Evolutionary conservation across 352 stramenopile species (phyloP).

Genomic region (Lagenidium giganteum): DNA sequence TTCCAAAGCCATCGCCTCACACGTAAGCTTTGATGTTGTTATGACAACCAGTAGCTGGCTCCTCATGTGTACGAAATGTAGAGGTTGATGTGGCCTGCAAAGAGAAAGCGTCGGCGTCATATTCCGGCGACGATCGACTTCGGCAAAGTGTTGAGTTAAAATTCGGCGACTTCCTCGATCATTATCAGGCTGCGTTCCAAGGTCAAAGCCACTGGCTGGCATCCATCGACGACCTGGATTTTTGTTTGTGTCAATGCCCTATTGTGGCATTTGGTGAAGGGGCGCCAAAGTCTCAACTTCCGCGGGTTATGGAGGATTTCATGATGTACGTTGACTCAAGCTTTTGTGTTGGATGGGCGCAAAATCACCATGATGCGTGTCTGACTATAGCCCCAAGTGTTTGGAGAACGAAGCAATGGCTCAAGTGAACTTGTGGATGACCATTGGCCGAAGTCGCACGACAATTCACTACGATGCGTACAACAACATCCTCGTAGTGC

Average conservation of each 20-base stretch:
- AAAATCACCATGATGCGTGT: background rate
- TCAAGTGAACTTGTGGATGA: constrained; percentile 87
- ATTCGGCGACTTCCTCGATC: constrained; percentile 79
- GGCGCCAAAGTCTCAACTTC: too few species aligned
- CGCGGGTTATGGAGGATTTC: constrained; percentile 52
- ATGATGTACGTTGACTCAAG: constrained; percentile 28
- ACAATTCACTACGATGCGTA: constrained; percentile 83
- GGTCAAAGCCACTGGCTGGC: constrained; percentile 60
- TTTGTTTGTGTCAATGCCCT: constrained; percentile 80
- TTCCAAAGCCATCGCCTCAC: constrained; percentile 12
- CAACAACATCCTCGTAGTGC: constrained; percentile 67
- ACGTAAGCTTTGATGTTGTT: constrained; percentile 5
- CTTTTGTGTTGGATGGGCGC: background rate
- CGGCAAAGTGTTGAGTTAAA: constrained; percentile 72
- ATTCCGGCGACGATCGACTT: constrained; percentile 47
- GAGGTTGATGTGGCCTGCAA: constrained; percentile 82
- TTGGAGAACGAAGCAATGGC: constrained; percentile 35
- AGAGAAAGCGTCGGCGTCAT: constrained; percentile 29
- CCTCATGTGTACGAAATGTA: constrained; percentile 8
- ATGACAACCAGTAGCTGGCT: background rate
- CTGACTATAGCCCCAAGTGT: constrained; percentile 27
- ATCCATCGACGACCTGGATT: constrained; percentile 63
- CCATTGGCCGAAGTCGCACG: constrained; percentile 42
- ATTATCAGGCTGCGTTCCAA: constrained; percentile 42
- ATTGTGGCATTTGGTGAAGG: constrained; percentile 59